Evolutionary conservation across 1,139 yeast species (phyloP), one percentile per base, ranked within the genome.

Genomic region (Candida gigantensis): DNA sequence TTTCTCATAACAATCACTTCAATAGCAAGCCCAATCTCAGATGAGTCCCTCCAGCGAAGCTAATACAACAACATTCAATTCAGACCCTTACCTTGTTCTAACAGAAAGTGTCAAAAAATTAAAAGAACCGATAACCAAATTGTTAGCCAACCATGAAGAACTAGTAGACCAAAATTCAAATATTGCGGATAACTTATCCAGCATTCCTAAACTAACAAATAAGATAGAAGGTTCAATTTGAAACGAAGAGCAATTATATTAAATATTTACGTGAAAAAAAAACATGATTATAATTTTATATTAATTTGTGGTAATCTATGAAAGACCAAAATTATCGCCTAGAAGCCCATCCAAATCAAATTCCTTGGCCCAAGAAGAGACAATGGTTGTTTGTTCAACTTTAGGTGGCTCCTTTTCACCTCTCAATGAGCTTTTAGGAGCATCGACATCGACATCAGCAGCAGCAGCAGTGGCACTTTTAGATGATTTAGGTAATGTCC

Each of bases 291-390:
- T n/a, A n/a, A n/a, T n/a, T n/a, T n/a, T n/a, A n/a, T n/a, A n/a
- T n/a, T n/a, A n/a, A n/a, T n/a, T n/a, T n/a, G n/a, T n/a, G n/a
- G n/a, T 12, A n/a, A 16, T 19, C 23, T 42, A 37, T 26, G 37
- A 42, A 37, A 52, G 47, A 16, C 67, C 69, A 47, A 64, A 63
- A 44, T 61, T 60, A 39, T 58, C 68, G 30, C 63, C 64, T 55
- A 86, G 80, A 47, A 90, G 71, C 6, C 88, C 89, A 56, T 87
- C 97, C 51, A 92, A 72, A 60, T 89, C 96, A 57, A 92, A 90
- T 63, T 90, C 98, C 58, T 86, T 77, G 12, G 97, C 84, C 97
- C 98, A 92, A 50, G 79, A 75, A n/a, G 75, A 66, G 15, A 94
- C 98, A 52, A 92, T 77, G 11, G 86, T 80, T 33, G 94, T 85